These are phyloP conservation scores for Rhytidhysteron rufulum DNA, from an alignment of 2,329 filamentous ascomycete species.

Conservation along the genomic window DNA sequence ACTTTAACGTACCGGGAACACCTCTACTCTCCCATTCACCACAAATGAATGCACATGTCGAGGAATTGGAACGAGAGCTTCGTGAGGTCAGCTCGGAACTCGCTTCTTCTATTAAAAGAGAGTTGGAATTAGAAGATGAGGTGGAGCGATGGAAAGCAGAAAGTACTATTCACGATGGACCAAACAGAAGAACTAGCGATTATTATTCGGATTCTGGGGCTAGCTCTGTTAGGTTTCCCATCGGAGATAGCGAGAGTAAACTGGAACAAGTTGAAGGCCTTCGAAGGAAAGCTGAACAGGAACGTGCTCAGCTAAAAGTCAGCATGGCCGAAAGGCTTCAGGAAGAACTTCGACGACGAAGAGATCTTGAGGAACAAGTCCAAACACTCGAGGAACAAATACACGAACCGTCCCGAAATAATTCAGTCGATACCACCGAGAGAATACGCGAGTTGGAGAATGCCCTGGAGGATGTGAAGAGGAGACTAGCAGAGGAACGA, in stretches of 20 bases:
- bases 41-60: constrained; percentile 58
- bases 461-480: constrained; percentile 75
- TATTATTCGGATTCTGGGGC: constrained; percentile 97
- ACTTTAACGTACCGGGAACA: constrained; percentile 46
- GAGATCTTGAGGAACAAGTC: constrained; percentile 77
- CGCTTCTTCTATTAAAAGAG: constrained; percentile 85
- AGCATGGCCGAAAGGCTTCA: constrained; percentile 83
- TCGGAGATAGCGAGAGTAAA: constrained; percentile 56
- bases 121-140: constrained; percentile 95
- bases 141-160: constrained; percentile 86
- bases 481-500: constrained; percentile 79
- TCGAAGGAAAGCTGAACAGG: constrained; percentile 81
- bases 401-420: constrained; percentile 47
- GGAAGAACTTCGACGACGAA: constrained; percentile 74
- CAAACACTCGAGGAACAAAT: constrained; percentile 77
- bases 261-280: constrained; percentile 75
- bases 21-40: constrained; percentile 42
- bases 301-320: constrained; percentile 79
- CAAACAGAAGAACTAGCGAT: constrained; percentile 80
- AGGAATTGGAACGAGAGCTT: constrained; percentile 91
- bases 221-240: constrained; percentile 73
- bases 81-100: constrained; percentile 90
- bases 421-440: constrained; percentile 31
- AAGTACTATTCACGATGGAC: constrained; percentile 51
- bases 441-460: constrained; percentile 75